phyloP scores from a whole-genome alignment of 495 filamentous ascomycete species.

The Mycothermus thermophilus region DNA sequence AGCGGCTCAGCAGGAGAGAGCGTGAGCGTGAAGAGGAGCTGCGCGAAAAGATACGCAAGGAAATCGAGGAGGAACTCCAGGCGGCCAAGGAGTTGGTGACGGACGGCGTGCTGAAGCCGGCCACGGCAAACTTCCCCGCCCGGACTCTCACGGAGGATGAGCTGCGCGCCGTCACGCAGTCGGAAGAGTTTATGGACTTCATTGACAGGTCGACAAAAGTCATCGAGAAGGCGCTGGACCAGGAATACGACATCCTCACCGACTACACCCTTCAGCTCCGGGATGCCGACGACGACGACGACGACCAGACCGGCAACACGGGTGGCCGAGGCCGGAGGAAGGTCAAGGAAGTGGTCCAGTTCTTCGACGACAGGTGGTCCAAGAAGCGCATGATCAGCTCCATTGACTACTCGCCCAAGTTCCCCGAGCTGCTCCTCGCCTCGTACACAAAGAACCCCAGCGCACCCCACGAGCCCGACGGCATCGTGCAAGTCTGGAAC shows the following conservation, averaged over 20 bases:
- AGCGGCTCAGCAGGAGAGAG: conserved; percentile 60
- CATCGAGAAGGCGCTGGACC: conserved; percentile 86
- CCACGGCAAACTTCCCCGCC: conserved; percentile 55
- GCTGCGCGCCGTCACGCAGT: conserved; percentile 76
- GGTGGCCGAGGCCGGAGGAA: conserved; percentile 63
- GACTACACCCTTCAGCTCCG: conserved; percentile 75
- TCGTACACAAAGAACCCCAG: conserved; percentile 94
- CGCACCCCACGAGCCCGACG: conserved; percentile 88
- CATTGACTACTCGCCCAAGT: conserved; percentile 87
- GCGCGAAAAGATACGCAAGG: conserved; percentile 64
- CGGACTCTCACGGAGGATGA: conserved; percentile 74
- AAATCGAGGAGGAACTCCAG: conserved; percentile 85
- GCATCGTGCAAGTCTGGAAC: conserved; percentile 94
- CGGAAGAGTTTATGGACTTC: conserved; percentile 87
- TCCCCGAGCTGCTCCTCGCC: conserved; percentile 80
- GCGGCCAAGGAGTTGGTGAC: conserved; percentile 44
- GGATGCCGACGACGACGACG: conserved; percentile 65
- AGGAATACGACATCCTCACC: conserved; percentile 84
- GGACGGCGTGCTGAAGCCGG: conserved; percentile 35
- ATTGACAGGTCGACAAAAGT: conserved; percentile 93
- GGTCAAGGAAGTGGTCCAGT: conserved; percentile 78
- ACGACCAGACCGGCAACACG: conserved; percentile 58
- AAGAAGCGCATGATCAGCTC: conserved; percentile 93
- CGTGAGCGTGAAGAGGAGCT: conserved; percentile 78
- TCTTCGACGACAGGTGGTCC: conserved; percentile 91